These are phyloP conservation scores for Boletus pseudo-olivaceus DNA, from an alignment of 768 basidiomycete genomes.

Conservation along the genomic window DNA sequence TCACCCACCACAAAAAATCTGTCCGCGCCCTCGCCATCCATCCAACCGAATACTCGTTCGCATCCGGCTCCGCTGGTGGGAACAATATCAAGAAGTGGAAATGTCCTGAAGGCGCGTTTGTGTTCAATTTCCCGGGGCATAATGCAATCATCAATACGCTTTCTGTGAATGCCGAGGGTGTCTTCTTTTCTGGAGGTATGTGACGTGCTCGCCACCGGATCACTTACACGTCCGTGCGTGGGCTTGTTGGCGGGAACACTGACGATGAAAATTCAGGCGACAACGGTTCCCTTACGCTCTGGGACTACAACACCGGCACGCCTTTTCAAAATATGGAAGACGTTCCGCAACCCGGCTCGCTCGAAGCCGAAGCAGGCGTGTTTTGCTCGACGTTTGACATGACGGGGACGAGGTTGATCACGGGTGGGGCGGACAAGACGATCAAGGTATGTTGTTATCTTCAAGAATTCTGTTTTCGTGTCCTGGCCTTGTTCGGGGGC, in stretches of 20 bases:
- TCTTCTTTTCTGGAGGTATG: conserved; percentile 92
- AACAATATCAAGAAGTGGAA: conserved; percentile 99
- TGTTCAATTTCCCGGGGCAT: conserved; percentile 95
- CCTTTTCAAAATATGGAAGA: conserved; percentile 95
- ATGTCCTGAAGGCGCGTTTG: conserved; percentile 93
- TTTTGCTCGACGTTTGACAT: conserved; percentile 97
- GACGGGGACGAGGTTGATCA: conserved; percentile 91
- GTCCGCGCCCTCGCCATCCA: conserved; percentile 93
- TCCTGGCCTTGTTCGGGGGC: background rate
- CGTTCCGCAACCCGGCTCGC: conserved; percentile 93
- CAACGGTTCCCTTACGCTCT: conserved; percentile 86
- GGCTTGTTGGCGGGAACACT: background rate
- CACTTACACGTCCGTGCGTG: background rate
- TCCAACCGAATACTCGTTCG: conserved; percentile 96
- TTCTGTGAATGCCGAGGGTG: conserved; percentile 91
- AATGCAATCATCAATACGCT: conserved; percentile 97
- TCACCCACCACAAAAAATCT: conserved; percentile 99
- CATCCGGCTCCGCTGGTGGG: conserved; percentile 93
- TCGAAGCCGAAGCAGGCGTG: conserved; percentile 95
- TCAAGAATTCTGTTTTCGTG: no score
- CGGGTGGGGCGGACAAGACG: conserved; percentile 97
- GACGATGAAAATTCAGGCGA: conserved; percentile 51
- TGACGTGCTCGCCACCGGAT: background rate
- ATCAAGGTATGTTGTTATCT: conserved; percentile 69
- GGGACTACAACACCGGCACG: conserved; percentile 93